phyloP scores from a whole-genome alignment of 148 eudicot species.

The Camellia lanceoleosa region DNA sequence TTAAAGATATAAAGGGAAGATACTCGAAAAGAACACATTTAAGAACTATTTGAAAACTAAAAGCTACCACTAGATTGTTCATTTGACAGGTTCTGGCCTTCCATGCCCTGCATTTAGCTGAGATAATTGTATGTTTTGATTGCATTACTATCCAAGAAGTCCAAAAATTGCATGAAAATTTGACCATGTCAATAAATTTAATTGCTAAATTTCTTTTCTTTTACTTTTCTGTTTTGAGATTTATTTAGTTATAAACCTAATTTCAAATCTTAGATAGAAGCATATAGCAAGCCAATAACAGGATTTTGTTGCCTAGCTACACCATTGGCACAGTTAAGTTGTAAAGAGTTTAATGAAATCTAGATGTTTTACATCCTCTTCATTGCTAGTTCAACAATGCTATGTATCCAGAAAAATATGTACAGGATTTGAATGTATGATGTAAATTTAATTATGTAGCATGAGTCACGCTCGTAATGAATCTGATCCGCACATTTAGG shows the following conservation, averaged over 20 bases:
- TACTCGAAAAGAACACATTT: not conserved
- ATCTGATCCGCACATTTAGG: no score
- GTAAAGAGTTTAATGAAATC: not conserved
- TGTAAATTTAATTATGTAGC: no score
- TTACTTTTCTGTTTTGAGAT: not conserved
- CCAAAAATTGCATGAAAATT: not conserved
- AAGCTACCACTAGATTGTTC: not conserved
- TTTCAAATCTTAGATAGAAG: no score
- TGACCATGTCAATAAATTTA: not conserved
- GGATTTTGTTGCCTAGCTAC: not conserved
- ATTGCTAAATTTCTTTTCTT: not conserved
- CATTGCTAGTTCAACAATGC: not conserved
- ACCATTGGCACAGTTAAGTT: no score
- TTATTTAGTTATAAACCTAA: not conserved
- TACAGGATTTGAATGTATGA: no score
- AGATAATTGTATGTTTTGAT: no score
- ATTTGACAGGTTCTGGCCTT: no score
- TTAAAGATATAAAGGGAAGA: not conserved
- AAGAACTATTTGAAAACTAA: not conserved
- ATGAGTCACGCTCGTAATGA: no score
- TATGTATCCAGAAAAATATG: no score
- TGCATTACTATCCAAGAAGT: no score
- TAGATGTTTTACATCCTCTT: not conserved
- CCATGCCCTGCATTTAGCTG: no score
- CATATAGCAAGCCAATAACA: not conserved